These are phyloP conservation scores for Hypoxylon cercidicola DNA, from an alignment of 495 filamentous ascomycete species.

Conservation along the genomic window DNA sequence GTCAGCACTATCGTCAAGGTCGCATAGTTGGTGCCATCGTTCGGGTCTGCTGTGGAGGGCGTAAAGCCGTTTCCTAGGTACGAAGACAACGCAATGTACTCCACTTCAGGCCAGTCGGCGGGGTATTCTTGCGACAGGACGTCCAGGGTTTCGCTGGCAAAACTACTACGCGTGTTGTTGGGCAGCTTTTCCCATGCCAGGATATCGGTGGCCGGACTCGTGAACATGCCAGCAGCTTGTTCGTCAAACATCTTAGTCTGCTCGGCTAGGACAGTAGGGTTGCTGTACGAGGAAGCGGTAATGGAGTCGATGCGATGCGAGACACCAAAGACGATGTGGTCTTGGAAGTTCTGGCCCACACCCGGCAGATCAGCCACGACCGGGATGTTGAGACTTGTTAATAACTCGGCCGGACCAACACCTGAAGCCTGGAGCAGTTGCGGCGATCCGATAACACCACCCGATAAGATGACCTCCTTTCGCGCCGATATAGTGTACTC, in stretches of 20 bases:
- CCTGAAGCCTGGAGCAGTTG: constrained; percentile 65
- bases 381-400: constrained; percentile 53
- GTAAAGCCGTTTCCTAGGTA: not conserved
- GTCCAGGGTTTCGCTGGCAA: not conserved
- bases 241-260: constrained; percentile 44
- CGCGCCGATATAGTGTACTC: constrained; percentile 30
- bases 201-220: not conserved
- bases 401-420: constrained; percentile 53
- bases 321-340: constrained; percentile 52
- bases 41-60: constrained; percentile 35
- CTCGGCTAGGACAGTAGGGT: constrained; percentile 21
- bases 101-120: not conserved
- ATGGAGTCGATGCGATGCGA: constrained; percentile 42
- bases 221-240: not conserved
- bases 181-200: not conserved
- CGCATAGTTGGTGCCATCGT: constrained; percentile 59
- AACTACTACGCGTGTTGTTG: not conserved
- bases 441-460: constrained; percentile 60
- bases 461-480: constrained; percentile 61
- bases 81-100: constrained; percentile 51
- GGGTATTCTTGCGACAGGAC: not conserved
- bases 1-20: constrained; percentile 54
- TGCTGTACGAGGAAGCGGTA: constrained; percentile 29
- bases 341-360: constrained; percentile 61
- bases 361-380: constrained; percentile 56